These are phyloP conservation scores for Neofusicoccum ribis DNA, from an alignment of 2,329 filamentous ascomycete genomes.

Conservation along the genomic window DNA sequence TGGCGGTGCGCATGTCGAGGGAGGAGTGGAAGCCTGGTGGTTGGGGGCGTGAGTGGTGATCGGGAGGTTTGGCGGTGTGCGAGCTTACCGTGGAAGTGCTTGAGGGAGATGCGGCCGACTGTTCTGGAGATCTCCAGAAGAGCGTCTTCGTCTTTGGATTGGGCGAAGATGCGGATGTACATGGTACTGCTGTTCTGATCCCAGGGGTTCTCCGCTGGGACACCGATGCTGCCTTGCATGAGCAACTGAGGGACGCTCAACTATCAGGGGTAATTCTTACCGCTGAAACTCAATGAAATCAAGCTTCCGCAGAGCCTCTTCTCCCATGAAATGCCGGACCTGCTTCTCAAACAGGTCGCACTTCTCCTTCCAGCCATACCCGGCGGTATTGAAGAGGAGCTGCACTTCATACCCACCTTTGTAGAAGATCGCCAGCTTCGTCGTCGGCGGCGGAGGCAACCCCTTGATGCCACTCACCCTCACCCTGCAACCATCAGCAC, in stretches of 20 bases:
- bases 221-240: not conserved
- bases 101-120: not conserved
- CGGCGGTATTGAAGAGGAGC: constrained; percentile 35
- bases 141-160: constrained; percentile 26
- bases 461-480: constrained; percentile 41
- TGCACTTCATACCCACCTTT: constrained; percentile 43
- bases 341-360: constrained; percentile 19
- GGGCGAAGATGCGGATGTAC: constrained; percentile 35
- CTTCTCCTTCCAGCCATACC: constrained; percentile 19
- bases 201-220: constrained; percentile 30
- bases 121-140: constrained; percentile 23
- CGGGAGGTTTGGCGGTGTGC: no score
- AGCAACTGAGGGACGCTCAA: not conserved
- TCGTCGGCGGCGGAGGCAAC: constrained; percentile 40
- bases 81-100: constrained; percentile 7
- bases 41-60: not conserved
- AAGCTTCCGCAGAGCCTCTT: not conserved
- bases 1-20: constrained; percentile 31
- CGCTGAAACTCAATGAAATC: constrained; percentile 19
- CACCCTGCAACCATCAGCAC: constrained; percentile 27
- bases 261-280: not conserved
- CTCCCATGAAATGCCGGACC: constrained; percentile 14
- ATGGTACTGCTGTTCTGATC: constrained; percentile 34
- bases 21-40: constrained; percentile 28
- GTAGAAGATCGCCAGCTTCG: constrained; percentile 44